phyloP scores from a whole-genome alignment of 1,284 basidiomycete genomes.

The Cutaneotrichosporon sp. region DNA sequence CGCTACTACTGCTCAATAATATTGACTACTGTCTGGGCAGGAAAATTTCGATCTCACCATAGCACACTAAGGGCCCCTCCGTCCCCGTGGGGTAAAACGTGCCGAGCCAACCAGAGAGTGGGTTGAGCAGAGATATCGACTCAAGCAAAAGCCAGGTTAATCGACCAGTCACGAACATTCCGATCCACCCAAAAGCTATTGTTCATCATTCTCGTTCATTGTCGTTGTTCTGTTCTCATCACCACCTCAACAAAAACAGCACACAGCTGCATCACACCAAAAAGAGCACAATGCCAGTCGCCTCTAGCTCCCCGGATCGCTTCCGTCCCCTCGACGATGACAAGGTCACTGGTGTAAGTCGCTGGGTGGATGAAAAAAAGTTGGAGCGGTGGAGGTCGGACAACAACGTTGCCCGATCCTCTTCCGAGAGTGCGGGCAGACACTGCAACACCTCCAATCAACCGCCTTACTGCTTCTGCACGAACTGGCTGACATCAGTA shows the following conservation, averaged over 20 bases:
- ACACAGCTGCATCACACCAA: not conserved
- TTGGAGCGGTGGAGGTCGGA: not conserved
- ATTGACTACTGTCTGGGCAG: no score
- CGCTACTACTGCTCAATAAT: no score
- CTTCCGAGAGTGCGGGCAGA: no score
- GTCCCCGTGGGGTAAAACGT: no score
- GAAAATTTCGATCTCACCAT: no score
- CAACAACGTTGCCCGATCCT: not conserved
- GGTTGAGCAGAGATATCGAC: no score
- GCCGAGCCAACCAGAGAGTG: no score
- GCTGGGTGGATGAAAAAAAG: not conserved
- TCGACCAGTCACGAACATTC: no score
- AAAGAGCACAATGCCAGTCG: slow-evolving; percentile 26
- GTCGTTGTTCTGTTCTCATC: not conserved
- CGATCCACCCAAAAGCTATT: not conserved
- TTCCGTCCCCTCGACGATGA: slow-evolving; percentile 40
- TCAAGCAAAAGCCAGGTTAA: no score
- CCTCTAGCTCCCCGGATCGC: slow-evolving; percentile 39
- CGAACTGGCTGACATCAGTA: slow-evolving; percentile 55
- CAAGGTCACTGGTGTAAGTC: slow-evolving; percentile 45
- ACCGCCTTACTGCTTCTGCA: not conserved
- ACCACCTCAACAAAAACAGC: slow-evolving; percentile 1
- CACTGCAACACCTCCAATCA: no score
- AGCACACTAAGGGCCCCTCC: no score
- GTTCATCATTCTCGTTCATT: not conserved